Base-by-base conservation (phyloP, 306 rosid genomes). In the Quercus variabilis region DNA sequence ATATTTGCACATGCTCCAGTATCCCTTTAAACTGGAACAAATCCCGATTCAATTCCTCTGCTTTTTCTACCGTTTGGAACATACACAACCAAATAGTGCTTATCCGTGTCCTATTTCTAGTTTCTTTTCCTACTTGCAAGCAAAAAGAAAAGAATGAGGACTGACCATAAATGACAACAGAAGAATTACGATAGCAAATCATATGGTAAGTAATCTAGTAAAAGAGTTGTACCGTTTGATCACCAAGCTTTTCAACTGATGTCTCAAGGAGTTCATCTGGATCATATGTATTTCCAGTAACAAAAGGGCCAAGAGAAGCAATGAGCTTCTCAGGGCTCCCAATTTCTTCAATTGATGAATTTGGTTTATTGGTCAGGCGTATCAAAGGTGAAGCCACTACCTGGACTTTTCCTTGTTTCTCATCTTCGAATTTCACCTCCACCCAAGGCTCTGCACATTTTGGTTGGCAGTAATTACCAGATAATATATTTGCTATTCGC, bases 391-490 rank as follows among this genome's bases (percentile, higher is more conserved):
- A 95, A 63, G 92, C 99, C 52, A 95, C 98, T 11, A 92, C 91
- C 86, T 95, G 97, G 80, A 95, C 74, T 85, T 90, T 95, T 25
- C 99, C 99, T 74, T 92, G 99, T 19, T 86, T 92, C 33, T 91
- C 98, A 81, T 95, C 97, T 83, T 95, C 99, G 78, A 95, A 95
- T 78, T 92, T 92, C 21, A 95, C 99, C 87, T 92, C 99, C 15
- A 95, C 93, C 99, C 98, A 95, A 1, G 99, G 99, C 89, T 95
- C 99, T 58, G 98, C 99, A 82, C 99, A 95, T 80, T 92, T 95
- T 33, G 99, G 99, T 80, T 95, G 98, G 79, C 99, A 95, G 87
- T 95, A 95, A 82, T 95, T 95, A 62, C 99, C 99, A n/a, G 98
- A 95, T 79, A 95, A 78, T 73, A 95, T 95, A 90, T 95, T 95